Evolutionary conservation across 208 protist species (phyloP), one percentile per base, ranked within the genome.

Genomic region (Leishmania turanica): DNA sequence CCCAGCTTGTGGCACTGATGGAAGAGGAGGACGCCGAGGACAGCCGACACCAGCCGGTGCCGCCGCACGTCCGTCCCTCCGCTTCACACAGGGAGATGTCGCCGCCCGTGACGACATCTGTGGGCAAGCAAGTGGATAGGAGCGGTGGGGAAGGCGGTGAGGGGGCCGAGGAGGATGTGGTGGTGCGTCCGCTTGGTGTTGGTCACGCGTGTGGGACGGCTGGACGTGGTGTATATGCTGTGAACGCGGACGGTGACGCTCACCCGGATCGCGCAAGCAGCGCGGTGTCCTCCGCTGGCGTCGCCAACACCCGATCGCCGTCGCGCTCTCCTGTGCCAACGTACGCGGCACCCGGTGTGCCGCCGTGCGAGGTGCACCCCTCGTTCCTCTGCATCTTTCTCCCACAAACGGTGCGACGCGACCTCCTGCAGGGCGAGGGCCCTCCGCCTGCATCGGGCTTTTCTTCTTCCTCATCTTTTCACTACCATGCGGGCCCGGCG

Each of bases 21-120:
- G 77, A 85, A 3, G 82, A 78, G 54, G 82, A 85, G 64, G 82
- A 85, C 37, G 82, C 82, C 0, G 71, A 81, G 65, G 82, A 85
- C n/a, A 82, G 65, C 24, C 70, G 66, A 37, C 72, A 78, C n/a
- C 60, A 74, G 72, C 62, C 42, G 62, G 72, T 53, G 71, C 74
- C 74, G 7, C 60, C 37, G 27, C 42, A 54, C 42, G 34, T 49
- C 9, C 64, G 58, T n/a, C 1, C 62, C 65, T 56, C 40, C 42
- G 2, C 62, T 11, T 13, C 80, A 45, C 21, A 34, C 31, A 37
- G 72, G 11, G 31, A 54, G 15, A 27, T 31, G 15, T 21, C 31
- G 40, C 51, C 51, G 53, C 49, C 53, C 49, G 24, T 11, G 51
- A 24, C 13, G 47, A 45, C 49, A 54, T 21, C 72, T 24, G 37